Evolutionary conservation across 2,329 filamentous ascomycete genomes (phyloP).

Genomic region (Didymella lethalis): DNA sequence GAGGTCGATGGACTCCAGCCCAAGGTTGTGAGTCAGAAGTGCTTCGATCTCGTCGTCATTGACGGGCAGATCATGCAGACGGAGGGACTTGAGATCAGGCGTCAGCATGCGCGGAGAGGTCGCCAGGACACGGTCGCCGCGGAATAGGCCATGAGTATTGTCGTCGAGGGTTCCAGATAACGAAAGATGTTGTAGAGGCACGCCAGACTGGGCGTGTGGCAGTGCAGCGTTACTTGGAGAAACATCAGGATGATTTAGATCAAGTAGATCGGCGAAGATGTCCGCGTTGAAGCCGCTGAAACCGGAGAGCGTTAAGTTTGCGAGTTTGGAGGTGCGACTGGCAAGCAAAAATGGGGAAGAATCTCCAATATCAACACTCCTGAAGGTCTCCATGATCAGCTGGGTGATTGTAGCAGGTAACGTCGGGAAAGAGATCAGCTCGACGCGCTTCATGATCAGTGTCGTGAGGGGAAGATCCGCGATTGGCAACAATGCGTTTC

Average conservation of each 20-base stretch:
- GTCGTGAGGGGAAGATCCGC: constrained; percentile 8
- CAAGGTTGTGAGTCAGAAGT: constrained; percentile 29
- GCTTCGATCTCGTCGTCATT: constrained; percentile 45
- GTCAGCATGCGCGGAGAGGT: constrained; percentile 38
- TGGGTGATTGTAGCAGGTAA: constrained; percentile 31
- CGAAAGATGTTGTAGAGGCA: constrained; percentile 16
- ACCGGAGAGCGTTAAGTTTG: constrained; percentile 29
- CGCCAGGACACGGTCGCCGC: not conserved
- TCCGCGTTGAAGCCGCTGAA: constrained; percentile 14
- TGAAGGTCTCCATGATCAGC: constrained; percentile 20
- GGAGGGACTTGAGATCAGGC: constrained; percentile 25
- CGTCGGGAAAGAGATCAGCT: constrained; percentile 3
- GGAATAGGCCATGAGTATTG: constrained; percentile 14
- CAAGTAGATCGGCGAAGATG: constrained; percentile 26
- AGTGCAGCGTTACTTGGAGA: not conserved
- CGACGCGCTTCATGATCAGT: constrained; percentile 24
- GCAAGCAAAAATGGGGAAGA: not conserved
- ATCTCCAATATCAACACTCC: not conserved
- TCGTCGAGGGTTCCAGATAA: constrained; percentile 13
- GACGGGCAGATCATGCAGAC: constrained; percentile 27
- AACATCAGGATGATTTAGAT: constrained; percentile 1
- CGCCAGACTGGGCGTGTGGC: not conserved
- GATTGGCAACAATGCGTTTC: not conserved
- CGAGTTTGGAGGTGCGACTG: constrained; percentile 23
- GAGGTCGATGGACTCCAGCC: constrained; percentile 42